Conservation (phyloP, 768 basidiomycete genomes). For the Leccinum aurantiacum region DNA sequence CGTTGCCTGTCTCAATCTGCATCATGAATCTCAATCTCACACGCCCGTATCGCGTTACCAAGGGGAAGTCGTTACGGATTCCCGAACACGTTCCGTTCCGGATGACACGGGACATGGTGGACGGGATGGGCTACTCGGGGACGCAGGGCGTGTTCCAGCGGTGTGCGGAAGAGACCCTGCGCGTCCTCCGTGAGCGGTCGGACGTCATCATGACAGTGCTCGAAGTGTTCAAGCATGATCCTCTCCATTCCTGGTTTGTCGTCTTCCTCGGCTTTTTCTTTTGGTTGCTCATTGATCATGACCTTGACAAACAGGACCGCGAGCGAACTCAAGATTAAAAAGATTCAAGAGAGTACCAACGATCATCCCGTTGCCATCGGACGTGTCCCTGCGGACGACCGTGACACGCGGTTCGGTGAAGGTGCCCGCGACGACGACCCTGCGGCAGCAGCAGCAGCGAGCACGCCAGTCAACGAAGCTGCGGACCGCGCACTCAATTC, state of each 20-base stretch:
- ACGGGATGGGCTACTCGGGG: slow-evolving; percentile 89
- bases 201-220: slow-evolving; percentile 92
- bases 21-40: background rate
- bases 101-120: slow-evolving; percentile 90
- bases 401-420: slow-evolving; percentile 32
- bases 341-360: slow-evolving; percentile 49
- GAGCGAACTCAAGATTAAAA: slow-evolving; percentile 71
- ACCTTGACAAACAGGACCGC: slow-evolving; percentile 55
- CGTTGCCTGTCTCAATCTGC: background rate
- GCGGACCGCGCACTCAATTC: slow-evolving; percentile 85
- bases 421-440: slow-evolving; percentile 45
- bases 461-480: slow-evolving; percentile 74
- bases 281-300: background rate
- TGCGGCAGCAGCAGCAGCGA: slow-evolving; percentile 38
- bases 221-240: slow-evolving; percentile 96
- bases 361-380: slow-evolving; percentile 25
- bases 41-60: slow-evolving; percentile 28
- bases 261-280: background rate
- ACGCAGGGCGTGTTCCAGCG: slow-evolving; percentile 93
- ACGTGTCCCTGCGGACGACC: slow-evolving; percentile 21
- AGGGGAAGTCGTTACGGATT: slow-evolving; percentile 73
- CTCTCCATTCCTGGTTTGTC: slow-evolving; percentile 84
- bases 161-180: slow-evolving; percentile 91
- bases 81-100: slow-evolving; percentile 95
- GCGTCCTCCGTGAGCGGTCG: slow-evolving; percentile 83